Percentiles rank a stretch among this genome's conserved stretches.
Evolutionary conservation across 108 stramenopile genomes (phyloP).

Genomic region (Cyclotella cryptica): DNA sequence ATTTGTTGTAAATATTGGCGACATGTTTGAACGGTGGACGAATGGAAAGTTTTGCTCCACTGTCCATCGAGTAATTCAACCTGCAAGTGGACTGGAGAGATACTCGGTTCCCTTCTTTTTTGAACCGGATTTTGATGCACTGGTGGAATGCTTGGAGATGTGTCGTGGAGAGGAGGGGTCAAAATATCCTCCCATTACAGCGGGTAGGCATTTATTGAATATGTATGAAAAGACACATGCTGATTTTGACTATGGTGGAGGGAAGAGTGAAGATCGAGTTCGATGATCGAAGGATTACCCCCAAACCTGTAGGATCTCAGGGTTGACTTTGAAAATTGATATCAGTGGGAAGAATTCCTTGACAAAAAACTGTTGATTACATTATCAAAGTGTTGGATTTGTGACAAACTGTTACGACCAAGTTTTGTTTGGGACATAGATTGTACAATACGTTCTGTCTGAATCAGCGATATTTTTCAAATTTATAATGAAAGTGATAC

Average conservation of each 20-base stretch:
- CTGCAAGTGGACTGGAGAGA: conserved; percentile 41
- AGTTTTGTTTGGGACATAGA: no score
- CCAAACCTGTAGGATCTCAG: no score
- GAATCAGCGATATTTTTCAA: no score
- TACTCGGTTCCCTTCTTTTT: conserved; percentile 83
- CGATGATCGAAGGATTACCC: no score
- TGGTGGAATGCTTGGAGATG: conserved; percentile 35
- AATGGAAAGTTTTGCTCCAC: conserved; percentile 75
- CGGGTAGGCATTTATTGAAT: conserved; percentile 48
- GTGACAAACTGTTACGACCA: no score
- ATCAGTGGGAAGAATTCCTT: no score
- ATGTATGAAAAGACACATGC: conserved; percentile 44
- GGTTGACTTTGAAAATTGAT: no score
- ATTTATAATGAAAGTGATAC: no score
- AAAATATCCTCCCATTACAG: conserved; percentile 55
- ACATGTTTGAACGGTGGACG: conserved; percentile 87
- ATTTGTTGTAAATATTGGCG: conserved; percentile 89
- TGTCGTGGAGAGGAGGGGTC: conserved; percentile 36
- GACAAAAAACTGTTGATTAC: no score
- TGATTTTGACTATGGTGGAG: conserved; percentile 38
- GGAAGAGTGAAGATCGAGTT: no score
- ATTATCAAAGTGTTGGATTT: no score
- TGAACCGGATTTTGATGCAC: conserved; percentile 66
- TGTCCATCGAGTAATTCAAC: conserved; percentile 71
- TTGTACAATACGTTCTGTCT: no score